Evolutionary conservation across 2,329 filamentous ascomycete species (phyloP).

Genomic region (Chaetomium sp.): DNA sequence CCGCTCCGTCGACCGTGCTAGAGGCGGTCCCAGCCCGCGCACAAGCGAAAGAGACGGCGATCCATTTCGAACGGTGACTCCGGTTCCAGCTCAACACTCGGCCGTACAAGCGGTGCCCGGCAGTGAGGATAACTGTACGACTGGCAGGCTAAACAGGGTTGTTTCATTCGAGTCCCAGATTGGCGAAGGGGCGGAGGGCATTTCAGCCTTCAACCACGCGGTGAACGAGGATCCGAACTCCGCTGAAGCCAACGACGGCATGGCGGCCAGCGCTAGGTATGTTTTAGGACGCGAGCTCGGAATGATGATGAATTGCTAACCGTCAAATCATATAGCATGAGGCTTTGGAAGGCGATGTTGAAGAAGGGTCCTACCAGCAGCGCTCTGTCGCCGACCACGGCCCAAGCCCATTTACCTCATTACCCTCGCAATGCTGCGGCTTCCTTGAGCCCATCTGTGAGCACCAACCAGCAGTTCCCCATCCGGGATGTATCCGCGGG

Average conservation of each 20-base stretch:
- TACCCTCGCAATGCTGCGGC: conserved; percentile 48
- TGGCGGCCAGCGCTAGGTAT: conserved; percentile 28
- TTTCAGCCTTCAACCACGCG: conserved; percentile 14
- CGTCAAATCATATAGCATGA: conserved; percentile 26
- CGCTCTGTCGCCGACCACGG: conserved; percentile 47
- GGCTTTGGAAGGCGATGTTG: conserved; percentile 45
- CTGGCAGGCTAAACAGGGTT: conserved; percentile 12
- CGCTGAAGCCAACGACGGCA: conserved; percentile 18
- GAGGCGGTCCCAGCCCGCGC: conserved; percentile 4
- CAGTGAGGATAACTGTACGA: conserved; percentile 18
- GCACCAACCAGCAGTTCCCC: conserved; percentile 18
- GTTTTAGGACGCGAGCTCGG: background rate
- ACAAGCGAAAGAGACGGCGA: conserved; percentile 20
- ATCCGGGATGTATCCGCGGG: conserved; percentile 14
- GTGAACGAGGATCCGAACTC: conserved; percentile 14
- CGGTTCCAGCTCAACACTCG: conserved; percentile 13
- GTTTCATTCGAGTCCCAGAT: conserved; percentile 23
- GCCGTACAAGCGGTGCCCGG: conserved; percentile 10
- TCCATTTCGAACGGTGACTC: conserved; percentile 22
- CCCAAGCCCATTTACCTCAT: conserved; percentile 48
- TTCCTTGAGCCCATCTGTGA: conserved; percentile 25
- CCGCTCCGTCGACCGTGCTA: background rate
- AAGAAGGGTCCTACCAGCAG: conserved; percentile 48
- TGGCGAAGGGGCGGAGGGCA: conserved; percentile 17
- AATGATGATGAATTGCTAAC: conserved; percentile 1